Conservation (phyloP, 805 yeast species). For the Sugiyamaella americana region DNA sequence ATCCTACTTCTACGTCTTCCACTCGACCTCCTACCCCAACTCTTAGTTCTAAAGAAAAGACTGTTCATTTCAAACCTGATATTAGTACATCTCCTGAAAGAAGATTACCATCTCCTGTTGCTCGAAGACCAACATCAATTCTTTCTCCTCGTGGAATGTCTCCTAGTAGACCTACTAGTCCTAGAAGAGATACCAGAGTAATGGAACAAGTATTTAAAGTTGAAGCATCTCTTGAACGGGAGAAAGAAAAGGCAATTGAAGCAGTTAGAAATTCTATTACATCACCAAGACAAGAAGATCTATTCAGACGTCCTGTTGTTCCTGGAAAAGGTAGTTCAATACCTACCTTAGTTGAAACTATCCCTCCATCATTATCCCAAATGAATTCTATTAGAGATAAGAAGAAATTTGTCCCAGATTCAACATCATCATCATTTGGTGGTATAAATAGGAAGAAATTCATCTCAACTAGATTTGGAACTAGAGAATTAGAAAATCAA, state of each 20-base stretch:
- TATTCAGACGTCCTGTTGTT: not conserved
- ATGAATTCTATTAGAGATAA: not conserved
- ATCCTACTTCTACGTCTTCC: too few relatives aligned
- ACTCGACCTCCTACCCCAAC: too few relatives aligned
- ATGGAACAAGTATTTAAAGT: not conserved
- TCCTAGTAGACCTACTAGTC: not conserved
- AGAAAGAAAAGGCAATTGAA: not conserved
- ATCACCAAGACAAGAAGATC: slow-evolving; percentile 1
- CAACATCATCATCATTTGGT: not conserved
- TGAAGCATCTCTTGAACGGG: not conserved
- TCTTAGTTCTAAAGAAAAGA: not conserved
- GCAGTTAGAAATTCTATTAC: not conserved
- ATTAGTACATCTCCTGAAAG: not conserved
- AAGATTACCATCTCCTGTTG: not conserved
- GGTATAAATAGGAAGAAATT: slow-evolving; percentile 10
- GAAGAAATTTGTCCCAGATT: not conserved
- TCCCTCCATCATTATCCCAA: not conserved
- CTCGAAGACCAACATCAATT: not conserved
- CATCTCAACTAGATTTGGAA: slow-evolving; percentile 16
- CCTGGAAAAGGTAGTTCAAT: slow-evolving; percentile 9
- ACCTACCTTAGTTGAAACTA: slow-evolving; percentile 4
- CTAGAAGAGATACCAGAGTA: not conserved
- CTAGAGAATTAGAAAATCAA: slow-evolving; percentile 24
- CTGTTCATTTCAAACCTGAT: too few relatives aligned
- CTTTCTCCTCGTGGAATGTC: not conserved